Evolutionary conservation across 202 grass and related monocot genomes (phyloP), one percentile per base, ranked within the genome.

Genomic region (Schoenoplectus triqueter): DNA sequence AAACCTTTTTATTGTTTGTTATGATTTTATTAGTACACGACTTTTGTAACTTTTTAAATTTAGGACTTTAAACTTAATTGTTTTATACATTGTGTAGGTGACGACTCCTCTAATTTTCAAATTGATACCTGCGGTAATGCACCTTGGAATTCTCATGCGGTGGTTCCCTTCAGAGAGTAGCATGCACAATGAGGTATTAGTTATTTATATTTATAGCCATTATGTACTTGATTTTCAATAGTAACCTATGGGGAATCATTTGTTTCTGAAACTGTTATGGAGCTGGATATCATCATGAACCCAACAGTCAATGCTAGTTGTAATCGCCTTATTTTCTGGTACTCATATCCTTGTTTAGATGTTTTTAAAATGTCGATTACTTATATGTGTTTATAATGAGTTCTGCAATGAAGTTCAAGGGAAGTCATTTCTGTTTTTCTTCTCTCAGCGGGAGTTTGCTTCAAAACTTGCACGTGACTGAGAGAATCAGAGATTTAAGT

Each of bases 61-160:
- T 31, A 31, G 31, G 31, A 31, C 31, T 31, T 31, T 31, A 31
- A 31, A 31, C 31, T 78, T 40, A 60, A 78, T 81, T 21, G 68
- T 59, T 61, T n/a, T 49, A 51, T 84, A 73, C 49, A 84, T 81
- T 54, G 66, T 84, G 75, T 87, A 99, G 96, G 96, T 99, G 69
- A 96, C 96, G 50, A 92, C 96, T 85, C 91, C 96, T 81, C 90
- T 99, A 15, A 96, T 96, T 89, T 99, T 99, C 87, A 99, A 99
- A 94, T 64, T 99, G 70, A 99, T 99, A 88, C 96, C 96, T 69
- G 91, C 89, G 77, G 92, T 96, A 52, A 99, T 90, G 87, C 96
- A 99, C 73, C 93, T 99, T 82, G 96, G 96, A 42, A 96, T 91
- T 69, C 93, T 99, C 83, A 94, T 99, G 96, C 88, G 69, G 5